These are phyloP conservation scores for Graphium sp. DNA, from an alignment of 2,329 filamentous ascomycete species.

Conservation along the genomic window DNA sequence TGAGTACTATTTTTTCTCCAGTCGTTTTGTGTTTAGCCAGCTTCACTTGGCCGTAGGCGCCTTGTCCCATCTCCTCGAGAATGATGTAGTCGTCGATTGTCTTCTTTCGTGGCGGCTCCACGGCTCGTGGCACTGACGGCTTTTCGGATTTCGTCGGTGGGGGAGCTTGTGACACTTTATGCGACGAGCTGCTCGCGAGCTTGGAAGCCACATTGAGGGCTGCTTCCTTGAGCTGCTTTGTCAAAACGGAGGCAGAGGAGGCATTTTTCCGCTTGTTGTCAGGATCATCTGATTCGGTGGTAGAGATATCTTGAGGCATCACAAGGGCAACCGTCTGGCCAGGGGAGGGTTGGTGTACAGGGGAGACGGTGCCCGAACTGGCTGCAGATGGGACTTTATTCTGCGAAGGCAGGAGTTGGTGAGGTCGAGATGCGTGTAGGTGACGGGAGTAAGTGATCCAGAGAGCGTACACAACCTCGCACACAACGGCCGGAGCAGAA, in stretches of 20 bases:
- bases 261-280: conserved; percentile 19
- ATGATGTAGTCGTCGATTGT: conserved; percentile 82
- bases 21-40: conserved; percentile 72
- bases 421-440: conserved; percentile 56
- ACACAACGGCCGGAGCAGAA: conserved; percentile 15
- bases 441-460: conserved; percentile 97
- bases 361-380: conserved; percentile 48
- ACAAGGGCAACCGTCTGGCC: conserved; percentile 33
- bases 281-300: conserved; percentile 33
- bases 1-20: conserved; percentile 77
- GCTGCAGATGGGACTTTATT: conserved; percentile 33
- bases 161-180: too few species aligned
- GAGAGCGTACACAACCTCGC: conserved; percentile 80
- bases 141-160: conserved; percentile 15
- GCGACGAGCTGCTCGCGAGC: conserved; percentile 24
- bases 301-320: too few species aligned
- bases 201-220: conserved; percentile 37
- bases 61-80: conserved; percentile 95
- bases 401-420: conserved; percentile 37
- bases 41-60: conserved; percentile 95
- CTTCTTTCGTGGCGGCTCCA: conserved; percentile 45
- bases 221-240: conserved; percentile 38
- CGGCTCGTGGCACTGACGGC: conserved; percentile 16
- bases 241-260: conserved; percentile 29
- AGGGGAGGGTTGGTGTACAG: conserved; percentile 63